phyloP scores from a whole-genome alignment of 257 asterid genomes.

The Primulina huaijiensis region DNA sequence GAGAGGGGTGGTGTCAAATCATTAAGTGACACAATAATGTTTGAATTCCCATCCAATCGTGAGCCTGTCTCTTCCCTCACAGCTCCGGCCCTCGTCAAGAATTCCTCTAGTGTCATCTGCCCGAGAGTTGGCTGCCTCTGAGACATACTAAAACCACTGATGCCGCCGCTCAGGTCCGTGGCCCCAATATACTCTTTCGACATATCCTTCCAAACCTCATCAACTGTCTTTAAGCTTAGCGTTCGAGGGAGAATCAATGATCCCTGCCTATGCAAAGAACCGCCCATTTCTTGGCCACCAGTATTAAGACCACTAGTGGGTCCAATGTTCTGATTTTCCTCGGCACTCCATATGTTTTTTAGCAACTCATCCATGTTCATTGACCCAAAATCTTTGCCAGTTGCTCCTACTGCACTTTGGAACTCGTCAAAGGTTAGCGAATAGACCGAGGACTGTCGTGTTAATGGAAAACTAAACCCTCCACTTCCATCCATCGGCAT shows the following conservation, averaged over 20 bases:
- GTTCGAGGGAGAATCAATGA: constrained; percentile 88
- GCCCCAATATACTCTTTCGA: constrained; percentile 46
- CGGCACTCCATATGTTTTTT: constrained; percentile 89
- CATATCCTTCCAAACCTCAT: constrained; percentile 89
- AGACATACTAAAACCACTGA: constrained; percentile 40
- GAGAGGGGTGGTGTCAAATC: constrained; percentile 36
- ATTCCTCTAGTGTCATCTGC: constrained; percentile 89
- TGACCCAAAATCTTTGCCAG: constrained; percentile 89
- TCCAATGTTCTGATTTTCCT: constrained; percentile 71
- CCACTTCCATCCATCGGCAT: constrained; percentile 43
- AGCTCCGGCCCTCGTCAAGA: constrained; percentile 77
- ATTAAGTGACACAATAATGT: constrained; percentile 39
- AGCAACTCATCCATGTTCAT: constrained; percentile 99
- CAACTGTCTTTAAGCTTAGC: constrained; percentile 89
- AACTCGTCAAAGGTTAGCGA: constrained; percentile 92
- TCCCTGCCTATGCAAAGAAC: constrained; percentile 77
- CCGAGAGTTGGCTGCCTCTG: constrained; percentile 77
- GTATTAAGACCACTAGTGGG: constrained; percentile 27
- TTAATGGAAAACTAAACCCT: constrained; percentile 46
- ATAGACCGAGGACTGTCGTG: constrained; percentile 73
- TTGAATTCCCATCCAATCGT: constrained; percentile 41
- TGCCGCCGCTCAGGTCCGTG: constrained; percentile 32
- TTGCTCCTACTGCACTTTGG: constrained; percentile 54
- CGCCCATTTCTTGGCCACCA: constrained; percentile 35
- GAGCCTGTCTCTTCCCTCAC: constrained; percentile 68